Percentiles rank a stretch among this genome's conserved stretches.
These are phyloP conservation scores for Lepraria neglecta DNA, from an alignment of 495 filamentous ascomycete genomes.

Conservation along the genomic window DNA sequence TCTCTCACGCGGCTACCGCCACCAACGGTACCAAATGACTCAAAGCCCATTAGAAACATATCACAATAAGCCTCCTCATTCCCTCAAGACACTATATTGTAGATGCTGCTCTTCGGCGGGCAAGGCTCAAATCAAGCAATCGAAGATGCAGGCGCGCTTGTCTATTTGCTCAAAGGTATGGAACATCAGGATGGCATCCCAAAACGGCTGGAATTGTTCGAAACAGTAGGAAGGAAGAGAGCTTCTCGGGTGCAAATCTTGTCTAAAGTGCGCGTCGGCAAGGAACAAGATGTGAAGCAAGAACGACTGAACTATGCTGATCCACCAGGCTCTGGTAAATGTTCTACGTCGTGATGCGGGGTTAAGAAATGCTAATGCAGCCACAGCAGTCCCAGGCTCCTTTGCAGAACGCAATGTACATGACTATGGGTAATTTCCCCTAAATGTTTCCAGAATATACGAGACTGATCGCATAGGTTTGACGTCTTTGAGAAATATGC, in stretches of 20 bases:
- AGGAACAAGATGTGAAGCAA: conserved; percentile 24
- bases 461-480: conserved; percentile 8
- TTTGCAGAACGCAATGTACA: conserved; percentile 5
- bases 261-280: conserved; percentile 25
- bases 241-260: conserved; percentile 36
- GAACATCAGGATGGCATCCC: conserved; percentile 28
- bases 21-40: no score
- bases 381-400: conserved; percentile 3
- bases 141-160: conserved; percentile 38
- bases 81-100: background rate
- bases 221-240: conserved; percentile 33
- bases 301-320: conserved; percentile 25
- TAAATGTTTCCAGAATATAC: background rate
- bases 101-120: conserved; percentile 42
- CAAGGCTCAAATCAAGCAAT: conserved; percentile 40
- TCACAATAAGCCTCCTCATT: no score
- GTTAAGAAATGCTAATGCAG: background rate
- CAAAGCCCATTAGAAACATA: no score
- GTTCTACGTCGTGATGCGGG: conserved; percentile 1
- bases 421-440: conserved; percentile 9
- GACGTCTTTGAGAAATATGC: conserved; percentile 13
- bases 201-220: conserved; percentile 33
- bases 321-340: conserved; percentile 16
- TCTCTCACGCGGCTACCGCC: no score
- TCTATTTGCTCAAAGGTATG: conserved; percentile 31